A percentile compares a stretch with the other conserved stretches of the same genome.
Evolutionary conservation across 768 basidiomycete species (phyloP).

Genomic region (Pleurotus giganteus): DNA sequence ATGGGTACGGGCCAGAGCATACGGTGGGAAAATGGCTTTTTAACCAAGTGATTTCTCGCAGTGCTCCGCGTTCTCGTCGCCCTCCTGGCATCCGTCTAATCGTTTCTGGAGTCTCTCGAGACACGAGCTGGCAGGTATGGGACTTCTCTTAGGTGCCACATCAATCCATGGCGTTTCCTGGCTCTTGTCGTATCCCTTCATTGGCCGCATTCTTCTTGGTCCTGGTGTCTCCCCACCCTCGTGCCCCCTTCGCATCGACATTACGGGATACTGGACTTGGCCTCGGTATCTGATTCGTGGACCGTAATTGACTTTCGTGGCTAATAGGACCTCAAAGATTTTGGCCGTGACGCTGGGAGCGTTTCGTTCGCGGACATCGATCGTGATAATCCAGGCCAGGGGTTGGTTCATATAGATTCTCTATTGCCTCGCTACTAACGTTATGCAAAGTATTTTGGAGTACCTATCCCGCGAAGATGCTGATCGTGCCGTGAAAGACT

Average conservation of each 20-base stretch:
- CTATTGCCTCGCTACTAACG: not conserved
- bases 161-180: conserved; percentile 17
- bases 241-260: not conserved
- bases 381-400: conserved; percentile 79
- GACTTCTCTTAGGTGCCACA: conserved; percentile 26
- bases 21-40: not conserved
- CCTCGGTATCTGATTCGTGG: conserved; percentile 14
- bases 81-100: conserved; percentile 82
- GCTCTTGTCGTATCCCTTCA: conserved; percentile 13
- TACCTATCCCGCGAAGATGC: conserved; percentile 88
- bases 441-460: conserved; percentile 72
- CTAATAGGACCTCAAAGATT: conserved; percentile 94
- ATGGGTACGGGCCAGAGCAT: conserved; percentile 45
- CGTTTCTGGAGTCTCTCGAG: conserved; percentile 87
- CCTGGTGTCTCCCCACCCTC: not conserved
- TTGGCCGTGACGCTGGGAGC: conserved; percentile 89
- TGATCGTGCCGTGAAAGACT: conserved; percentile 86
- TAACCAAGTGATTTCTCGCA: conserved; percentile 17
- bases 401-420: conserved; percentile 48
- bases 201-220: conserved; percentile 12
- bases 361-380: conserved; percentile 96
- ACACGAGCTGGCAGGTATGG: conserved; percentile 99
- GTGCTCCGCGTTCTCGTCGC: conserved; percentile 64
- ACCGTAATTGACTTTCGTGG: conserved; percentile 38
- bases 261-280: conserved; percentile 6